These are phyloP conservation scores for Carex scoparia DNA, from an alignment of 176 grass and related monocot genomes.

Conservation along the genomic window DNA sequence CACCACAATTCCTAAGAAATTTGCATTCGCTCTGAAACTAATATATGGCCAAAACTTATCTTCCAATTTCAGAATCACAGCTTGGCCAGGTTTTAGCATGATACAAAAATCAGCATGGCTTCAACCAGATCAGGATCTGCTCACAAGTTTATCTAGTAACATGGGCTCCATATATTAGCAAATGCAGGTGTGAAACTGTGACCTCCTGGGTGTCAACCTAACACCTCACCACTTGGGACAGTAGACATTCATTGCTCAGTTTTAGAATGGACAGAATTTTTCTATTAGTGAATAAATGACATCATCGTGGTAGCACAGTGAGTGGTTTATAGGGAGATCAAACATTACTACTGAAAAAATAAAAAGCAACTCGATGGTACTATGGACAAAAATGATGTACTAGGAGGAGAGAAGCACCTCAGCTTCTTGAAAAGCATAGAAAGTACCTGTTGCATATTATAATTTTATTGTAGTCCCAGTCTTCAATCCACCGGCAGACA, in stretches of 20 bases:
- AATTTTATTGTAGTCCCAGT: conserved; percentile 99
- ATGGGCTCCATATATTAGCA: not conserved
- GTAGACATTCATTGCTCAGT: not conserved
- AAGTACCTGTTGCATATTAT: conserved; percentile 96
- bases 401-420: not conserved
- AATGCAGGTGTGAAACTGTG: not conserved
- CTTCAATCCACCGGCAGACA: conserved; percentile 94
- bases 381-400: not conserved
- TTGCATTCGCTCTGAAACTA: not conserved
- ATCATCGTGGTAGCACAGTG: not conserved
- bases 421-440: not conserved
- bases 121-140: not conserved
- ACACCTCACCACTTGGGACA: not conserved
- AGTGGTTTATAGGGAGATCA: not conserved
- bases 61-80: not conserved
- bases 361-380: not conserved
- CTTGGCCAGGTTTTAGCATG: not conserved
- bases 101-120: not conserved
- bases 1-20: not conserved
- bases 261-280: not conserved
- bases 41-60: not conserved
- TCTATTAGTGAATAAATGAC: not conserved
- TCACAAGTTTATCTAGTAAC: not conserved
- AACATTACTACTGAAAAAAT: not conserved
- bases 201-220: not conserved